These are phyloP conservation scores for Eurotiales sp. DNA, from an alignment of 2,329 filamentous ascomycete species.

Conservation along the genomic window DNA sequence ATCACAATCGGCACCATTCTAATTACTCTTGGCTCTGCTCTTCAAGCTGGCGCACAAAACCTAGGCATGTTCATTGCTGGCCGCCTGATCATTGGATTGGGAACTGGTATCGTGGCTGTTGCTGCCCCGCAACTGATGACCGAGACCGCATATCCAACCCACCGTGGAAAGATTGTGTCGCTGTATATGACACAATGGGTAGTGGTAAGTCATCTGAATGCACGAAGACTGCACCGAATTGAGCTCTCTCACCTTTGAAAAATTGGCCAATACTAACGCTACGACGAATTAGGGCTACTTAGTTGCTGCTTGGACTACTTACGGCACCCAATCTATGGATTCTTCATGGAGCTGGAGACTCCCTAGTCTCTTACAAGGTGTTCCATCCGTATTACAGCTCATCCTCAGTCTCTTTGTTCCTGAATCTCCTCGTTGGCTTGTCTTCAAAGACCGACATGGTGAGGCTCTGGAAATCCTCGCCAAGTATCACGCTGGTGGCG, in stretches of 20 bases:
- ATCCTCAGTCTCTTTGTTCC: slow-evolving; percentile 26
- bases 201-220: too few species aligned
- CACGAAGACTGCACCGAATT: too few species aligned
- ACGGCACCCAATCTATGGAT: too few species aligned
- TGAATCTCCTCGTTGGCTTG: slow-evolving; percentile 22
- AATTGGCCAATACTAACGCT: too few species aligned
- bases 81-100: slow-evolving; percentile 59
- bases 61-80: slow-evolving; percentile 57
- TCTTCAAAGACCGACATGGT: slow-evolving; percentile 23
- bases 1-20: neutral
- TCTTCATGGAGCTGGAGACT: slow-evolving; percentile 44
- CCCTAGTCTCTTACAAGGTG: slow-evolving; percentile 44
- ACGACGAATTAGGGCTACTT: too few species aligned
- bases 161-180: slow-evolving; percentile 41
- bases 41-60: slow-evolving; percentile 3
- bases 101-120: slow-evolving; percentile 59
- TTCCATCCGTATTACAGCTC: slow-evolving; percentile 21
- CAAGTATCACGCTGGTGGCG: slow-evolving; percentile 51
- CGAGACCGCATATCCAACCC: slow-evolving; percentile 59
- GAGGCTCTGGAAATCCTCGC: slow-evolving; percentile 27
- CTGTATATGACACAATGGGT: too few species aligned
- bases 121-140: slow-evolving; percentile 57
- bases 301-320: too few species aligned
- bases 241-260: too few species aligned
- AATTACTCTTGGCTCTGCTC: neutral